Evolutionary conservation across 306 rosid genomes (phyloP).

Genomic region (Fagus crenata): DNA sequence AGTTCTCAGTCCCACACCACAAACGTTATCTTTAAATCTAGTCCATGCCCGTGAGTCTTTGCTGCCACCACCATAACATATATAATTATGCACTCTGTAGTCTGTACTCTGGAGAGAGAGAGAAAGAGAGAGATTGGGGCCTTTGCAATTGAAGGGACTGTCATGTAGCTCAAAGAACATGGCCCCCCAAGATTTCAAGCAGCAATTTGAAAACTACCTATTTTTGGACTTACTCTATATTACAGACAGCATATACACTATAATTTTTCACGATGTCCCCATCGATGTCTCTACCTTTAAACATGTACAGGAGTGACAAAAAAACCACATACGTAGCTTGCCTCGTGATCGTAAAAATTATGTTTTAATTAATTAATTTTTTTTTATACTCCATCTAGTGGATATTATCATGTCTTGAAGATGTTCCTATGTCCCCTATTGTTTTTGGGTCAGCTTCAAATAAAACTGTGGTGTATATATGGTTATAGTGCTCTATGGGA

Average conservation of each 20-base stretch:
- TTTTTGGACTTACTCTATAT: constrained; percentile 45
- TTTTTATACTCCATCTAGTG: too few species aligned
- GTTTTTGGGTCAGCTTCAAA: constrained; percentile 20
- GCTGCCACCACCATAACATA: constrained; percentile 34
- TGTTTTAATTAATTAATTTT: neutral
- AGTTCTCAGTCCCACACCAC: neutral
- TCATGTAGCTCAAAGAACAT: constrained; percentile 36
- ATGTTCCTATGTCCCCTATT: constrained; percentile 21
- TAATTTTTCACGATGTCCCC: constrained; percentile 38
- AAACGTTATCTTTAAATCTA: constrained; percentile 9
- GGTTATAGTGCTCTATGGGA: too few species aligned
- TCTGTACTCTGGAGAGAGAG: neutral
- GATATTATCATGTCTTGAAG: constrained; percentile 21
- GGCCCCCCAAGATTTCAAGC: constrained; percentile 42
- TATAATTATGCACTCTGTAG: constrained; percentile 4
- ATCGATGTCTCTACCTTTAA: constrained; percentile 42
- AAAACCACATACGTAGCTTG: constrained; percentile 60
- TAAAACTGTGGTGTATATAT: neutral
- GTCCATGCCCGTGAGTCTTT: constrained; percentile 23
- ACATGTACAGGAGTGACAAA: constrained; percentile 53
- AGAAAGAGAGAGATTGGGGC: constrained; percentile 19
- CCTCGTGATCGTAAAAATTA: constrained; percentile 51
- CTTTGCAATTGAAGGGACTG: constrained; percentile 25
- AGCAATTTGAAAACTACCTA: constrained; percentile 43
- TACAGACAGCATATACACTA: constrained; percentile 28